A percentile compares a stretch with the other conserved stretches of the same genome.
These are phyloP conservation scores for Corchorus capsularis DNA, from an alignment of 345 rosid species.

Conservation along the genomic window DNA sequence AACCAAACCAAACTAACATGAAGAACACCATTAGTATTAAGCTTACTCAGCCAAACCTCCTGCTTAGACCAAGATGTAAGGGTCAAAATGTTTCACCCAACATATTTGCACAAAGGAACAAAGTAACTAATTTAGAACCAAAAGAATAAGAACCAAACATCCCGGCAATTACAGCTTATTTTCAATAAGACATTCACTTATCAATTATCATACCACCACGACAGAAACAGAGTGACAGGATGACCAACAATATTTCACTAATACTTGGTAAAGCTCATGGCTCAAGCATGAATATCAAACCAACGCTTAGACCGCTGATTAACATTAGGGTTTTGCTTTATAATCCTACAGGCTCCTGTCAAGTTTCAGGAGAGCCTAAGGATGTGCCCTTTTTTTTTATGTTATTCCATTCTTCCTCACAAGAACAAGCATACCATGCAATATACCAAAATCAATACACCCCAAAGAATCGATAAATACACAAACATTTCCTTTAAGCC, in stretches of 20 bases:
- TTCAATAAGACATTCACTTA: background rate
- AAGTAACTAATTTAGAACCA: background rate
- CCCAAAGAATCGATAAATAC: background rate
- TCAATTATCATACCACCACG: background rate
- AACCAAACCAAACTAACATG: slow-evolving; percentile 4
- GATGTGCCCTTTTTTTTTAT: background rate
- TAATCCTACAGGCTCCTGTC: background rate
- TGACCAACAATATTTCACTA: background rate
- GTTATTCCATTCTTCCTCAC: no score
- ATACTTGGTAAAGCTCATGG: background rate
- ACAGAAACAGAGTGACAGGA: background rate
- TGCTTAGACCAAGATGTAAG: background rate
- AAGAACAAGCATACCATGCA: background rate
- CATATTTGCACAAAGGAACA: background rate
- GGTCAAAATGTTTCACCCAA: background rate
- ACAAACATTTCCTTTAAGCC: background rate
- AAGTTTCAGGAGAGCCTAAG: background rate
- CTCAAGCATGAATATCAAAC: background rate
- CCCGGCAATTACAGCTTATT: background rate
- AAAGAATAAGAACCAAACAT: background rate
- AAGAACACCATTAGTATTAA: slow-evolving; percentile 9
- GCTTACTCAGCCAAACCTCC: background rate
- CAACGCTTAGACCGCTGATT: background rate
- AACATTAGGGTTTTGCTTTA: background rate
- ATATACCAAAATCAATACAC: background rate